phyloP scores from a whole-genome alignment of 306 rosid species.

The Glycine tomentella region DNA sequence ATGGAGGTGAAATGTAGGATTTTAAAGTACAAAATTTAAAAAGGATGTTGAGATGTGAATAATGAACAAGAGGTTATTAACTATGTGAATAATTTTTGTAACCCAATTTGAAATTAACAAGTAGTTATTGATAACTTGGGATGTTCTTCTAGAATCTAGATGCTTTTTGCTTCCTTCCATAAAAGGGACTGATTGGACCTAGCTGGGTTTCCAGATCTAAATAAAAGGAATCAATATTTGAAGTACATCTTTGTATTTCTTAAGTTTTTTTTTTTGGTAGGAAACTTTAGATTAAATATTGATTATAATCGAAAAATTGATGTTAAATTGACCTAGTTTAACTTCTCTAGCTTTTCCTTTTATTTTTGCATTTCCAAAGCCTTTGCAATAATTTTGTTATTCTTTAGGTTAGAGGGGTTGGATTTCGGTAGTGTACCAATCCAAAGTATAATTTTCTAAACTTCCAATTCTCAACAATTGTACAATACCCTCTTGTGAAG shows the following conservation, averaged over 20 bases:
- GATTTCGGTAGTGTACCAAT: background rate
- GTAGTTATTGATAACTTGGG: background rate
- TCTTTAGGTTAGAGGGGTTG: background rate
- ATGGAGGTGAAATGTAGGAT: constrained; percentile 1
- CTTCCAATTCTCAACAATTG: background rate
- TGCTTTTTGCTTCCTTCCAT: background rate
- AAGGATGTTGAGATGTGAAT: constrained; percentile 22
- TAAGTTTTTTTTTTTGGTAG: background rate
- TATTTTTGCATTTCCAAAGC: background rate
- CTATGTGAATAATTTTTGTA: background rate
- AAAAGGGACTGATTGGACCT: background rate
- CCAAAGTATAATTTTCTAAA: background rate
- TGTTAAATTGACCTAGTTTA: background rate
- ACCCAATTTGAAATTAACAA: background rate
- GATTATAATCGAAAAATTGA: background rate
- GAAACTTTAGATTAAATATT: background rate
- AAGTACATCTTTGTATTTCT: background rate
- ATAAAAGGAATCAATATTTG: background rate
- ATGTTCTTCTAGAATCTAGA: background rate
- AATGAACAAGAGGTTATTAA: constrained; percentile 13
- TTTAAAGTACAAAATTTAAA: constrained; percentile 7
- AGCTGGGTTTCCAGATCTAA: background rate
- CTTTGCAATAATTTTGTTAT: background rate
- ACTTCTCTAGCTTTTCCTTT: constrained; percentile 3
- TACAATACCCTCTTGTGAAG: background rate